Evolutionary conservation across 495 filamentous ascomycete genomes (phyloP), one percentile per base, ranked within the genome.

Genomic region (Annulohypoxylon stygium): DNA sequence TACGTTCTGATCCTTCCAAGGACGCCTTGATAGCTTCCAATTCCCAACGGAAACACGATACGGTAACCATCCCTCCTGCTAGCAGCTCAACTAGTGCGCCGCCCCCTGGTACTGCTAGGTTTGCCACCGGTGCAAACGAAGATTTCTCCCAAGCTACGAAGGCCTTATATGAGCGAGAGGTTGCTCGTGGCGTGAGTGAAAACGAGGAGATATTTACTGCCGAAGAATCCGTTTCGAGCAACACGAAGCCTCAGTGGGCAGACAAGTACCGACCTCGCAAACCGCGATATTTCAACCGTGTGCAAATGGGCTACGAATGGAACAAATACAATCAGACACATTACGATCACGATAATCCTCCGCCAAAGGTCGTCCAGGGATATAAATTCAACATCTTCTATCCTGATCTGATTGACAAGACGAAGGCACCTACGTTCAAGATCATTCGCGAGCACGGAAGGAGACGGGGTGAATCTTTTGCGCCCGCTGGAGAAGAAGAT

Each of bases 361-460:
- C 96, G 2, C 96, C 96, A 12, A 97, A 98, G 81, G 96, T 99
- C 20, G 96, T 99, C 51, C 96, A 99, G 81, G 96, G 96, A 36
- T 99, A 98, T 83, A 97, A 97, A 73, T 99, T 99, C 86, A 99
- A 98, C 81, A 97, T 99, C 50, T 98, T 99, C 82, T 99, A 99
- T 71, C 97, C 96, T 2, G 96, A 99, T 74, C 88, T 99, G n/a
- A 97, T 98, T 70, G 94, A 98, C 79, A 97, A 96, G 81, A 87
- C 89, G 9, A 97, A 94, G 80, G 95, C 96, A 6, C 96, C 96
- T 2, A 98, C 95, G 0, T 99, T 96, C 81, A 90, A 92, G 67
- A 98, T 99, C 71, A 93, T 98, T 75, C 90, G 96, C 20, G 96
- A 98, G 78, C 87, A 93, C 71, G 96, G 96, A 41, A 86, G 96